Conservation (phyloP, 2,329 filamentous ascomycete species). For the Colletotrichum acutatum region DNA sequence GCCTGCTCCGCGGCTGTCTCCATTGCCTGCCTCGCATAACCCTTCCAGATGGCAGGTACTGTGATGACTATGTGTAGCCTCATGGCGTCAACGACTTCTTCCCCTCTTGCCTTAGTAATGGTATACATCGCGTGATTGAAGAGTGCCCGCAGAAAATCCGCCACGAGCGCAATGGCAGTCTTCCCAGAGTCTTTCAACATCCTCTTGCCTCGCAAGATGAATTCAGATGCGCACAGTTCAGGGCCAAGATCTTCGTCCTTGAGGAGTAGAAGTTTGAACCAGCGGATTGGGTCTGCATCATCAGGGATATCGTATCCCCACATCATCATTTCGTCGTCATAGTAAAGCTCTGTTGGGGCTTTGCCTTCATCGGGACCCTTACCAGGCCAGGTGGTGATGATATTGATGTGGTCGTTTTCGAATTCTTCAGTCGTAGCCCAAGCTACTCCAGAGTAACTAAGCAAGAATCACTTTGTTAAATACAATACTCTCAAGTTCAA, state of each 20-base stretch:
- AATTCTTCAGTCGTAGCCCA: constrained; percentile 45
- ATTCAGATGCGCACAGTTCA: constrained; percentile 37
- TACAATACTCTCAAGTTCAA: no score
- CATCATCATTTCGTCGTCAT: not conserved
- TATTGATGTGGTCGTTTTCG: constrained; percentile 40
- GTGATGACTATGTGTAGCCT: constrained; percentile 52
- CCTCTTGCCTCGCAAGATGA: constrained; percentile 36
- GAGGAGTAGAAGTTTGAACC: constrained; percentile 55
- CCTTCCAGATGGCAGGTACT: constrained; percentile 57
- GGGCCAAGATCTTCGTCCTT: constrained; percentile 42
- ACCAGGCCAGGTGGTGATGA: constrained; percentile 45
- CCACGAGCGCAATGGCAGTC: constrained; percentile 42
- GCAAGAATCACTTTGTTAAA: not conserved
- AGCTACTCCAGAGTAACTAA: constrained; percentile 52
- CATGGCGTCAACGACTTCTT: constrained; percentile 37
- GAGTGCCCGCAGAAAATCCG: constrained; percentile 44
- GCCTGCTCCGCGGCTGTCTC: constrained; percentile 45
- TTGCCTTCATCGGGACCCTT: constrained; percentile 45
- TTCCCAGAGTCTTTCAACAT: constrained; percentile 23
- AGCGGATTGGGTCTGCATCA: constrained; percentile 41
- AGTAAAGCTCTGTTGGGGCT: constrained; percentile 42
- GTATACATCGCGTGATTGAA: constrained; percentile 44
- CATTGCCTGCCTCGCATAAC: constrained; percentile 51
- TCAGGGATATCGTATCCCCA: constrained; percentile 48
- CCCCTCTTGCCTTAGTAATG: constrained; percentile 42